Evolutionary conservation across 208 protist genomes (phyloP), one percentile per base, ranked within the genome.

Genomic region (Strigomonas oncopelti): DNA sequence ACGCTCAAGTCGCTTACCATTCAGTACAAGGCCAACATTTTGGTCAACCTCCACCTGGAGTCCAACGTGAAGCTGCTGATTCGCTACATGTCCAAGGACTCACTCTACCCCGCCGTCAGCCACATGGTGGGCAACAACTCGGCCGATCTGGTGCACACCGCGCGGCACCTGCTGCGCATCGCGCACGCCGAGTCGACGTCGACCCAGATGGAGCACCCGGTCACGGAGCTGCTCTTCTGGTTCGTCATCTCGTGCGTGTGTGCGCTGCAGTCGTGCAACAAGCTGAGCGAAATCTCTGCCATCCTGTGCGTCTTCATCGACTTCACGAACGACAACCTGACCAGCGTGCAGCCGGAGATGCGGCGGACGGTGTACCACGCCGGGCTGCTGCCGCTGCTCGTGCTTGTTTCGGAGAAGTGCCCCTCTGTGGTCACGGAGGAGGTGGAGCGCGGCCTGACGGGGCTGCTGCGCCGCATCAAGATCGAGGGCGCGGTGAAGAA

Each of bases 321-420:
- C 28, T 34, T 56, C n/a, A 28, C 65, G 18, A 38, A 27, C 55
- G 5, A 42, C 51, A 42, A 59, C 65, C 7, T 62, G 42, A 70
- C 38, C 1, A 18, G 27, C 5, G 20, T 57, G 20, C 22, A 29
- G 59, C 25, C 25, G 8, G 36, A 64, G 29, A 64, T 53, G 57
- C 61, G 79, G n/a, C 75, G 84, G 61, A 82, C 80, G 0, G 83
- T 81, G 20, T 59, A 92, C 36, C 79, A 90, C 65, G 88, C 81
- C 0, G 91, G 84, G n/a, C 61, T 91, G 66, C 56, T 94, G 25
- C 83, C 88, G 31, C 60, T 94, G 25, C 74, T 96, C 14, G 80
- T 91, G 13, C 56, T 66, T 38, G 80, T 92, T n/a, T 74, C 86
- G 8, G 70, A 77, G n/a, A 22, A 80, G 7, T 92, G 80, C 61